phyloP scores from a whole-genome alignment of 106 monocot species.

The Dendrobium huoshanense region DNA sequence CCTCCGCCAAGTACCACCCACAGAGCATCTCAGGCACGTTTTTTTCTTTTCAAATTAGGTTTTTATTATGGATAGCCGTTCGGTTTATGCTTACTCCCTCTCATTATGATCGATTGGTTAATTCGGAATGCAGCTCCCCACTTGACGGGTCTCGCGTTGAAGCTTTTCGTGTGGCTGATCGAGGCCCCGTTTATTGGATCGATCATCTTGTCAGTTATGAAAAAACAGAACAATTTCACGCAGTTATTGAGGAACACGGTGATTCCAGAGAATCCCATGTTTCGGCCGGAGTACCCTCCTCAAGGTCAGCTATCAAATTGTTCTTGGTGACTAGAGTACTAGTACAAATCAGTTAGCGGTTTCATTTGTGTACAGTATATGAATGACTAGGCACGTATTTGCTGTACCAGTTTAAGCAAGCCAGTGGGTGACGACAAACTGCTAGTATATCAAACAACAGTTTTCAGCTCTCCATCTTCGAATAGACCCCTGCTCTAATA shows the following conservation, averaged over 20 bases:
- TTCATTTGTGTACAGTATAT: not conserved
- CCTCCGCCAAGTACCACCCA: conserved; percentile 60
- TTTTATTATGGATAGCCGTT: not conserved
- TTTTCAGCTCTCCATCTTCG: not conserved
- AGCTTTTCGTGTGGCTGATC: conserved; percentile 66
- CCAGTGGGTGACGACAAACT: too few species aligned
- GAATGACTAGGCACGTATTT: not conserved
- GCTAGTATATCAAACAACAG: not conserved
- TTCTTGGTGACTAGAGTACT: too few species aligned
- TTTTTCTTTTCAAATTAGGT: not conserved
- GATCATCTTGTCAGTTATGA: conserved; percentile 38
- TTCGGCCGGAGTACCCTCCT: conserved; percentile 70
- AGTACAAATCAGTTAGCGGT: not conserved
- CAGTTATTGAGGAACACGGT: conserved; percentile 67
- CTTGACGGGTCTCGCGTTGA: conserved; percentile 48
- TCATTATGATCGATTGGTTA: not conserved
- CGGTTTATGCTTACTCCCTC: not conserved
- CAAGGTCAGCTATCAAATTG: conserved; percentile 39
- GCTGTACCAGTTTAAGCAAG: not conserved
- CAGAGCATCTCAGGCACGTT: conserved; percentile 34
- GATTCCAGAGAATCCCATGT: conserved; percentile 90
- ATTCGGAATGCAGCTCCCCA: conserved; percentile 57
- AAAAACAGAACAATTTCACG: conserved; percentile 53
- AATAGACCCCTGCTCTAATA: not conserved
- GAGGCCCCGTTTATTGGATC: conserved; percentile 53